A percentile compares a stretch with the other conserved stretches of the same genome.
Conservation (phyloP, 139 green algal species). For the Ulvella scutata region DNA sequence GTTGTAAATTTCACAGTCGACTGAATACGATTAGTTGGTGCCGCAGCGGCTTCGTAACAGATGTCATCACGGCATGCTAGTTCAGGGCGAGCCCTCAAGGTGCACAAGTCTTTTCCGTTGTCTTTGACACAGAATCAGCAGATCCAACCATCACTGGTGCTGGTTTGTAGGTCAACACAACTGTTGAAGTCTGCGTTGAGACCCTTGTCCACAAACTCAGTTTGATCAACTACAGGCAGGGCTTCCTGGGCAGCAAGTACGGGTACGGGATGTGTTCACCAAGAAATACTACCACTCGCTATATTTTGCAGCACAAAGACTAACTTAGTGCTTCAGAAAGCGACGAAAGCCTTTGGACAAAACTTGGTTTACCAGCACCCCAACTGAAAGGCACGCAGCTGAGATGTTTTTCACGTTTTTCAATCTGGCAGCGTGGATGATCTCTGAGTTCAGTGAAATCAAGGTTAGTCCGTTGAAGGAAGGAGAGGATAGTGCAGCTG, state of each 20-base stretch:
- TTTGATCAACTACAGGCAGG: neutral
- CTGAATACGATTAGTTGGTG: too few relatives aligned
- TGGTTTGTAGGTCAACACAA: neutral
- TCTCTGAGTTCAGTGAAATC: neutral
- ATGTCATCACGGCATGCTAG: too few relatives aligned
- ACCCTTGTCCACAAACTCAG: neutral
- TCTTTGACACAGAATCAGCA: too few relatives aligned
- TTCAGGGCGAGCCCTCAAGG: too few relatives aligned
- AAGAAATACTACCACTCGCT: too few relatives aligned
- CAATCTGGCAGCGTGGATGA: neutral
- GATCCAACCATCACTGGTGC: neutral
- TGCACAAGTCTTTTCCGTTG: too few relatives aligned
- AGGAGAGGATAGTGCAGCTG: neutral
- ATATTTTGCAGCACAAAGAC: too few relatives aligned
- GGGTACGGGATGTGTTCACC: too few relatives aligned
- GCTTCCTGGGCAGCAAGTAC: neutral
- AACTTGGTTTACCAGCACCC: neutral
- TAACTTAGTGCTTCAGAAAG: neutral
- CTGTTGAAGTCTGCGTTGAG: neutral
- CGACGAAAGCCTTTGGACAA: neutral
- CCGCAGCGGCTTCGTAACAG: too few relatives aligned
- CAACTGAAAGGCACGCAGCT: neutral
- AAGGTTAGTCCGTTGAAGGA: neutral
- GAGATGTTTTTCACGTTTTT: neutral
- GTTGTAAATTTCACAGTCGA: too few relatives aligned